Percentiles rank a stretch among this genome's conserved stretches.
phyloP scores from a whole-genome alignment of 2,329 filamentous ascomycete genomes.

The Nectriaceae sp. region DNA sequence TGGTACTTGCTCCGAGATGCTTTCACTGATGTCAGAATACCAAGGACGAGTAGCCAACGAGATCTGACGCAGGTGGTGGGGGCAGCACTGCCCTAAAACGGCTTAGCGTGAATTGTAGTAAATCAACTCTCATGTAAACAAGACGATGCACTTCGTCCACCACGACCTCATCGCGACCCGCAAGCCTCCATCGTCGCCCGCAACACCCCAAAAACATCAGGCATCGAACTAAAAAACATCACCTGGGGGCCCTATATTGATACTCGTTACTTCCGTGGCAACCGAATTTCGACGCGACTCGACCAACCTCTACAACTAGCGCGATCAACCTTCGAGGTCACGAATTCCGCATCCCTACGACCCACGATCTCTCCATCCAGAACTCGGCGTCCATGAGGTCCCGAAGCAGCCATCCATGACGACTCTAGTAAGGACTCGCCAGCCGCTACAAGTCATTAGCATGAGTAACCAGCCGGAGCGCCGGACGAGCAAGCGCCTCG shows the following conservation, averaged over 20 bases:
- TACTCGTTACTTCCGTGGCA: no score
- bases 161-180: slow-evolving; percentile 29
- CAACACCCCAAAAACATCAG: slow-evolving; percentile 14
- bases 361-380: slow-evolving; percentile 8
- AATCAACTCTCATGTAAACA: slow-evolving; percentile 33
- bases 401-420: slow-evolving; percentile 62
- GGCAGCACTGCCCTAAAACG: slow-evolving; percentile 8
- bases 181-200: slow-evolving; percentile 18
- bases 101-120: slow-evolving; percentile 22
- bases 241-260: no score
- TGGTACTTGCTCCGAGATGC: no score
- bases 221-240: slow-evolving; percentile 15
- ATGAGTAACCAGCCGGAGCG: slow-evolving; percentile 67
- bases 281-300: slow-evolving; percentile 16
- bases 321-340: slow-evolving; percentile 15
- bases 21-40: no score
- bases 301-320: slow-evolving; percentile 16
- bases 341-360: slow-evolving; percentile 14
- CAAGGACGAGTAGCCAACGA: no score
- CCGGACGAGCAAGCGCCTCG: slow-evolving; percentile 65
- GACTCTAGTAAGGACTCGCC: slow-evolving; percentile 65
- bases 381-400: slow-evolving; percentile 26
- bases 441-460: slow-evolving; percentile 67
- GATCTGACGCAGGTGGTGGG: no score
- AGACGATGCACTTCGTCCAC: slow-evolving; percentile 28